Evolutionary conservation across 257 asterid genomes (phyloP).

Genomic region (Penstemon barbatus): DNA sequence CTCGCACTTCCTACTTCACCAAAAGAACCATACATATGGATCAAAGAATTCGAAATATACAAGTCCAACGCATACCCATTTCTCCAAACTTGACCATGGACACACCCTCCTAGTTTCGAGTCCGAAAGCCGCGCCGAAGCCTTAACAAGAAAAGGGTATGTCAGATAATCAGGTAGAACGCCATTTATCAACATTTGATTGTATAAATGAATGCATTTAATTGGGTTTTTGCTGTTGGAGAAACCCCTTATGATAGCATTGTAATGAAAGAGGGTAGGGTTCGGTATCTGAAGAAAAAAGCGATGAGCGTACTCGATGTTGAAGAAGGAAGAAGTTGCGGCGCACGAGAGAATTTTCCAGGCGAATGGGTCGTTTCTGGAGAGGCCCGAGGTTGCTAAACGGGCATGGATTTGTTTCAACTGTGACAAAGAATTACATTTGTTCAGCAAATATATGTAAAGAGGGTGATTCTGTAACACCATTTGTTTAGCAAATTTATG

Average conservation of each 20-base stretch:
- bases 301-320: slow-evolving; percentile 49
- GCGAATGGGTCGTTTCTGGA: slow-evolving; percentile 41
- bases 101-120: slow-evolving; percentile 39
- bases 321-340: slow-evolving; percentile 39
- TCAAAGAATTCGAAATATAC: slow-evolving; percentile 60
- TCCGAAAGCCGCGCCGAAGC: slow-evolving; percentile 53
- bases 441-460: slow-evolving; percentile 30
- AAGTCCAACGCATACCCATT: slow-evolving; percentile 47
- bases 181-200: slow-evolving; percentile 43
- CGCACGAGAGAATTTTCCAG: slow-evolving; percentile 48
- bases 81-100: slow-evolving; percentile 48
- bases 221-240: slow-evolving; percentile 49
- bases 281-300: slow-evolving; percentile 43
- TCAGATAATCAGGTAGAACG: slow-evolving; percentile 50
- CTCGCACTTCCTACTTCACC: slow-evolving; percentile 40
- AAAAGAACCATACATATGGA: slow-evolving; percentile 69
- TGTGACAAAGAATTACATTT: slow-evolving; percentile 47
- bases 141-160: slow-evolving; percentile 71
- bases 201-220: slow-evolving; percentile 39
- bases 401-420: slow-evolving; percentile 59
- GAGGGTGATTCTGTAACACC: neutral
- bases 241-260: slow-evolving; percentile 62
- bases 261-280: slow-evolving; percentile 51
- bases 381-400: slow-evolving; percentile 49
- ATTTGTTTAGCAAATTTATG: no score